Evolutionary conservation across 805 yeast genomes (phyloP).

Genomic region (Saccharomycopsis sp.): DNA sequence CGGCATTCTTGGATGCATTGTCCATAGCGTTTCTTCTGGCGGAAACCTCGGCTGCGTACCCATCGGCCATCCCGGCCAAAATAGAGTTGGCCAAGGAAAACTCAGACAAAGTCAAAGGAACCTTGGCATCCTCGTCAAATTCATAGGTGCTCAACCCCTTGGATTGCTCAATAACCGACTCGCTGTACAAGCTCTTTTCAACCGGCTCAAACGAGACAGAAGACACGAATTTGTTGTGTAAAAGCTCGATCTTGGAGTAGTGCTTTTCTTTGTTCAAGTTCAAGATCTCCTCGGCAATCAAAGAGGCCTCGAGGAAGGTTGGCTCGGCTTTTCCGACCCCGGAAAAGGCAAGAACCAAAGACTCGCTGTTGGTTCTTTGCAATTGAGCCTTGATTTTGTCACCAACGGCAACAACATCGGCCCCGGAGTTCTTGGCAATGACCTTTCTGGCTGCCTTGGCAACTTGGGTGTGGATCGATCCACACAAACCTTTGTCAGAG

Average conservation of each 20-base stretch:
- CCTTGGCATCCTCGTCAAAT: slow-evolving; percentile 59
- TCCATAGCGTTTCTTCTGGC: slow-evolving; percentile 99
- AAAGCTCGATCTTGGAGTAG: slow-evolving; percentile 72
- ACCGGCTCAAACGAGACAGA: slow-evolving; percentile 90
- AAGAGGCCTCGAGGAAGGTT: slow-evolving; percentile 81
- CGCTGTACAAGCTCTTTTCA: slow-evolving; percentile 56
- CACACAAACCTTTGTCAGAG: slow-evolving; percentile 98
- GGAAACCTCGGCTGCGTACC: slow-evolving; percentile 95
- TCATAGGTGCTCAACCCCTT: slow-evolving; percentile 82
- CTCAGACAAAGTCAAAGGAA: slow-evolving; percentile 66
- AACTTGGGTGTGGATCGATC: slow-evolving; percentile 93
- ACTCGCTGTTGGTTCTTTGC: slow-evolving; percentile 68
- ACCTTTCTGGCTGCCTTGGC: slow-evolving; percentile 79
- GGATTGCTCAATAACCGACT: slow-evolving; percentile 69
- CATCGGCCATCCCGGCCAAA: slow-evolving; percentile 90
- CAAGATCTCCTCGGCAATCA: slow-evolving; percentile 78
- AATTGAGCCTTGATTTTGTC: slow-evolving; percentile 91
- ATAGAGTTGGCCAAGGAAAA: slow-evolving; percentile 86
- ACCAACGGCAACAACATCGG: slow-evolving; percentile 84
- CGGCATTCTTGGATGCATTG: slow-evolving; percentile 98
- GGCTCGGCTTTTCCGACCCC: slow-evolving; percentile 98
- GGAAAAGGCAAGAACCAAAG: slow-evolving; percentile 68
- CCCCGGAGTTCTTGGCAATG: slow-evolving; percentile 53
- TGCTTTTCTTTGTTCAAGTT: slow-evolving; percentile 47
- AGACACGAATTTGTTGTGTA: slow-evolving; percentile 81